A percentile compares a stretch with the other conserved stretches of the same genome.
These are phyloP conservation scores for Erythrophleum ivorense DNA, from an alignment of 331 rosid species.

Conservation along the genomic window DNA sequence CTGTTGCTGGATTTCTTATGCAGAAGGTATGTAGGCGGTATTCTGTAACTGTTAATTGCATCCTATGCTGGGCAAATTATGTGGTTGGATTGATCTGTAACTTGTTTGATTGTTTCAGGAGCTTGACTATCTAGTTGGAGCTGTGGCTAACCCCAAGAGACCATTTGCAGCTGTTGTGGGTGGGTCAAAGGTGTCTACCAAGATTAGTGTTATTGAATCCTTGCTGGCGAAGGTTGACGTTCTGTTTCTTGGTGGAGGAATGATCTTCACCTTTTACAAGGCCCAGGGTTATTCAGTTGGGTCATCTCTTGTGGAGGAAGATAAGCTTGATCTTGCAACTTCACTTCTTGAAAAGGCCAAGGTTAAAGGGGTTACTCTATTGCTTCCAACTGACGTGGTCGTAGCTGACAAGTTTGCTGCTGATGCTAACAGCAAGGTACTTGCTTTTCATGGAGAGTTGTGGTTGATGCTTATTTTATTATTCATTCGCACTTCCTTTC, in stretches of 20 bases:
- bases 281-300: constrained; percentile 74
- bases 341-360: constrained; percentile 72
- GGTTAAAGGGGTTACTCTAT: constrained; percentile 63
- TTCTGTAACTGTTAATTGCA: background rate
- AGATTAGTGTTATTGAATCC: constrained; percentile 81
- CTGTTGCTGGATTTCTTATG: constrained; percentile 83
- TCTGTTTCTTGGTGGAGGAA: constrained; percentile 76
- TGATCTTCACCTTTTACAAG: constrained; percentile 80
- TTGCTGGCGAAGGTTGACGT: constrained; percentile 68
- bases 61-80: background rate
- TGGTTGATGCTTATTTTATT: background rate
- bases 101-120: constrained; percentile 52
- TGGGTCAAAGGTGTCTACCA: constrained; percentile 74
- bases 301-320: constrained; percentile 76
- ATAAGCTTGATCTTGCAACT: constrained; percentile 64
- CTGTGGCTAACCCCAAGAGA: constrained; percentile 71
- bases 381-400: constrained; percentile 75
- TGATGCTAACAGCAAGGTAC: constrained; percentile 77
- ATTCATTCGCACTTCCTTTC: background rate
- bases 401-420: constrained; percentile 74
- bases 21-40: constrained; percentile 58
- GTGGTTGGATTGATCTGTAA: background rate
- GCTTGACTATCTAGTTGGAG: constrained; percentile 81
- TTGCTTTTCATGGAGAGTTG: background rate
- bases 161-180: constrained; percentile 83